Conservation (phyloP, 345 rosid species). For the Brassica rapa region DNA sequence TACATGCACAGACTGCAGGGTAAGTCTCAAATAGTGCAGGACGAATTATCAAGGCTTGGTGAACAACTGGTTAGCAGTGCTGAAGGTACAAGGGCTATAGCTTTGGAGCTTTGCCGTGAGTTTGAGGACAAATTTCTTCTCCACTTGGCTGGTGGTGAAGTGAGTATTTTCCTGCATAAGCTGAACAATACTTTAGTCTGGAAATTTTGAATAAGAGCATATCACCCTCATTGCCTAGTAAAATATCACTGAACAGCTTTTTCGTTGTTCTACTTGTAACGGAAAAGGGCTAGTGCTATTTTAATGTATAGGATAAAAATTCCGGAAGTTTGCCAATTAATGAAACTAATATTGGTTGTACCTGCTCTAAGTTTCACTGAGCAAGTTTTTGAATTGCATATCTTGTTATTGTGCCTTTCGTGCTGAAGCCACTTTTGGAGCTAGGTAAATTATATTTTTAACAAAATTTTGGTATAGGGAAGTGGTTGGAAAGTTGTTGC, state of each 20-base stretch:
- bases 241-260: background rate
- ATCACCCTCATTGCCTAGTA: background rate
- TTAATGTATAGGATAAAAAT: background rate
- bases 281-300: background rate
- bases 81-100: slow-evolving; percentile 96
- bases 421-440: slow-evolving; percentile 15
- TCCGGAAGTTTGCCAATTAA: background rate
- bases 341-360: background rate
- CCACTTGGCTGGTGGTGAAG: slow-evolving; percentile 91
- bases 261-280: background rate
- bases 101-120: slow-evolving; percentile 98
- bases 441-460: slow-evolving; percentile 9
- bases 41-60: slow-evolving; percentile 87
- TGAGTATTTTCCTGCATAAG: slow-evolving; percentile 47
- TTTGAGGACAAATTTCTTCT: slow-evolving; percentile 96
- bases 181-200: slow-evolving; percentile 8
- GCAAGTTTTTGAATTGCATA: background rate
- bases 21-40: slow-evolving; percentile 81
- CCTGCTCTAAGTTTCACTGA: background rate
- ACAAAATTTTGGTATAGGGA: slow-evolving; percentile 56
- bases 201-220: background rate
- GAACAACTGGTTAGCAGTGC: slow-evolving; percentile 77
- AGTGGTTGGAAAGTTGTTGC: slow-evolving; percentile 99
- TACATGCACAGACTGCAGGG: slow-evolving; percentile 89
- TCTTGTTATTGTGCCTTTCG: slow-evolving; percentile 8